Conservation (phyloP, 2,329 filamentous ascomycete species). For the Polychaeton citri region DNA sequence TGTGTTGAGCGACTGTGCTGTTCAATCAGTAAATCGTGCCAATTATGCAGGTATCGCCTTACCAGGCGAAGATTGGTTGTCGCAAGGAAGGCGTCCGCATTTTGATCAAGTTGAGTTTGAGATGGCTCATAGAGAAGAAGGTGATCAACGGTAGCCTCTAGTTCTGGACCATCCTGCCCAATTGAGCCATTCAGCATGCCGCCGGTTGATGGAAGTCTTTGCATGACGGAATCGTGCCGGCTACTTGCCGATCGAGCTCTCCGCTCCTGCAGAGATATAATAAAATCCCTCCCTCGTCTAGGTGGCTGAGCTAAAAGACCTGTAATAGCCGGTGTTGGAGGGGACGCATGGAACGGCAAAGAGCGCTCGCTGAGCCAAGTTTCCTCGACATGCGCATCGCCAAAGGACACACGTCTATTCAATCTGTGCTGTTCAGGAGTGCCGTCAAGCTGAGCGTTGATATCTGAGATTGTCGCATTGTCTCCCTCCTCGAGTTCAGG, state of each 20-base stretch:
- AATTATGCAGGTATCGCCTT: conserved; percentile 21
- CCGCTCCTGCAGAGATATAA: background rate
- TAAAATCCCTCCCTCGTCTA: conserved; percentile 8
- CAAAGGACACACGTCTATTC: conserved; percentile 41
- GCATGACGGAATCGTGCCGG: background rate
- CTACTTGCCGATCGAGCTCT: background rate
- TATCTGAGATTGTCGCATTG: background rate
- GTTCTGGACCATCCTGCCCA: background rate
- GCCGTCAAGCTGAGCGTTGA: conserved; percentile 2
- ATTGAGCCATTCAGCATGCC: background rate
- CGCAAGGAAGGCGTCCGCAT: conserved; percentile 15
- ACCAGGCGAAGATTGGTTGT: conserved; percentile 14
- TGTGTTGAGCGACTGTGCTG: conserved; percentile 15
- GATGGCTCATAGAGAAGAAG: conserved; percentile 13
- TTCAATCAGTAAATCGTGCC: conserved; percentile 31
- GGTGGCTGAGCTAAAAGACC: conserved; percentile 10
- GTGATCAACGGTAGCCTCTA: background rate
- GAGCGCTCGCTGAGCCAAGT: conserved; percentile 28
- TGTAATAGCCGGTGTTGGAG: conserved; percentile 1
- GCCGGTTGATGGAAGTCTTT: background rate
- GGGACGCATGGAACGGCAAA: conserved; percentile 3
- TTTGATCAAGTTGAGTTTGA: conserved; percentile 14
- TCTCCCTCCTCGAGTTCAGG: conserved; percentile 23
- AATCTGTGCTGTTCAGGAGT: background rate
- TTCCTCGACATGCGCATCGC: conserved; percentile 40